Evolutionary conservation across 2,329 filamentous ascomycete species (phyloP), one percentile per base, ranked within the genome.

Genomic region (Hirsutella minnesotensis): DNA sequence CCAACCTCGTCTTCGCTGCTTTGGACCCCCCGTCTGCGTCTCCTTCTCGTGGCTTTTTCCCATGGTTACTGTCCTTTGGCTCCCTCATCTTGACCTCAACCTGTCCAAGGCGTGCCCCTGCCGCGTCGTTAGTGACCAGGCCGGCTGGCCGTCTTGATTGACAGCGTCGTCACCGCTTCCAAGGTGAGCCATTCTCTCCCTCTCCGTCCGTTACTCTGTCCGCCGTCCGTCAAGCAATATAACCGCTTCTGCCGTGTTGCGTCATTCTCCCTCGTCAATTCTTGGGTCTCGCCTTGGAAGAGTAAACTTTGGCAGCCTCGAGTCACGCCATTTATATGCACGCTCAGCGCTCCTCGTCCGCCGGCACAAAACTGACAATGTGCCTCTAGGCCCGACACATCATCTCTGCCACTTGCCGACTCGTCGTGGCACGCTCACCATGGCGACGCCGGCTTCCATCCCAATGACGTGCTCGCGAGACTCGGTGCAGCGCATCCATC

Each of bases 401-500:
- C n/a, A n/a, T n/a, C 30, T n/a, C 30, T 13, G 13, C 30, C 12
- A 31, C 30, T 3, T 10, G 13, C 12, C 30, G 13, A n/a, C 27
- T 9, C 3, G 9, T 30, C 27, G 27, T 15, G 27, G 27, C 30
- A 31, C 12, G n/a, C 30, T 41, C 52, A 54, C 38, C 36, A 63
- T 63, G 57, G 57, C 60, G 41, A 63, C 60, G 24, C 50, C 58
- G 33, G 50, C 59, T 19, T 41, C 46, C 38, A 56, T 58, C 29
- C 55, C 55, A 38, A 44, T 50, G 15, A 56, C 60, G 40, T 45
- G 49, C 38, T 42, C 52, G 44, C 59, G 56, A 49, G 60, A 69
- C 40, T 53, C 59, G 39, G 51, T 61, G 47, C 72, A 83, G 40
- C 68, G 75, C 42, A 58, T 65, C 41, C 60, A 64, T 40, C 61